Conservation (phyloP, 352 stramenopile species). For the Globisporangium perplexum region DNA sequence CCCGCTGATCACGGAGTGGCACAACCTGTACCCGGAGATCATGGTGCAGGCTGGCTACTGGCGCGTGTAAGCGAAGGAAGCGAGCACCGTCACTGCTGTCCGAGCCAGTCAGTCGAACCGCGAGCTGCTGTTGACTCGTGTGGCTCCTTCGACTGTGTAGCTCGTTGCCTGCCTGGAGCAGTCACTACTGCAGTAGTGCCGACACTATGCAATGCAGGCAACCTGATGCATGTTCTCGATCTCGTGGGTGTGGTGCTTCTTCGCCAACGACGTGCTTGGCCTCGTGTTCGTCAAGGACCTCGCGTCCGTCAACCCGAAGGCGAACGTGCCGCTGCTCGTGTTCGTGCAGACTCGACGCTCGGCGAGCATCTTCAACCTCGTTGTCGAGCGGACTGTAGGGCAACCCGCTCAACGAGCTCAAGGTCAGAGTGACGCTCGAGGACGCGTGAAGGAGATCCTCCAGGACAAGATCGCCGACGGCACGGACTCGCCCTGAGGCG, state of each 20-base stretch:
- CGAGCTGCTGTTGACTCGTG: too few relatives aligned
- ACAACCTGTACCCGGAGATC: conserved; percentile 85
- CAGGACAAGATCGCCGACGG: conserved; percentile 96
- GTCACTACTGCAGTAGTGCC: not conserved
- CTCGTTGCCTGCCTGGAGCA: not conserved
- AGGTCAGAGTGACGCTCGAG: conserved; percentile 97
- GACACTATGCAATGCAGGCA: too few relatives aligned
- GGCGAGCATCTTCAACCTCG: too few relatives aligned
- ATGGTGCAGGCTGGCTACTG: conserved; percentile 87
- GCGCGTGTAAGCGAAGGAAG: conserved; percentile 29
- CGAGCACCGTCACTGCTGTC: not conserved
- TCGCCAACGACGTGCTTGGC: too few relatives aligned
- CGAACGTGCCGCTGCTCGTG: too few relatives aligned
- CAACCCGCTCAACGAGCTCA: conserved; percentile 96
- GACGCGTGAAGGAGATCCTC: conserved; percentile 98
- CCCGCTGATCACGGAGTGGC: conserved; percentile 80
- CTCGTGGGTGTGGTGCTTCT: too few relatives aligned
- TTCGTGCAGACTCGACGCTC: too few relatives aligned
- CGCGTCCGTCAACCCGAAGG: too few relatives aligned
- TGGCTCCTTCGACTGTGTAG: too few relatives aligned
- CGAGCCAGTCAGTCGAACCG: not conserved
- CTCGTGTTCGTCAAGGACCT: too few relatives aligned
- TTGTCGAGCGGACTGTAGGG: conserved; percentile 28
- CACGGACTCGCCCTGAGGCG: too few relatives aligned
- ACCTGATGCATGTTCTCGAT: too few relatives aligned